These are phyloP conservation scores for Aspergillus puulaauensis DNA, from an alignment of 2,329 filamentous ascomycete species.

Conservation along the genomic window DNA sequence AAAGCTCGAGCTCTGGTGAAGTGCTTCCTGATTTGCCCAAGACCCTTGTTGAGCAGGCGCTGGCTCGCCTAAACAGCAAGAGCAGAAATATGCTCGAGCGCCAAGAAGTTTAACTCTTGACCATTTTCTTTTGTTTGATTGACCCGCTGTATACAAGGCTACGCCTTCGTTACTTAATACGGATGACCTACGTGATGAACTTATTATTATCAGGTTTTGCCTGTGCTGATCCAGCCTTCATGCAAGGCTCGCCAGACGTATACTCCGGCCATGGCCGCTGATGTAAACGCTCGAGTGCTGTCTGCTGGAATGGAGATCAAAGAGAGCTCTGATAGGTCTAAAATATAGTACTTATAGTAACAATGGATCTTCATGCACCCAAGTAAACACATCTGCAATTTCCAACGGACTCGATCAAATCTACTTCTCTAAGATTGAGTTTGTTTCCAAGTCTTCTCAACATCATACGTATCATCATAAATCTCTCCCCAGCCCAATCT, in stretches of 20 bases:
- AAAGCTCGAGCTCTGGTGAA: slow-evolving; percentile 28
- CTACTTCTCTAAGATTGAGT: neutral
- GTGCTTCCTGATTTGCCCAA: slow-evolving; percentile 45
- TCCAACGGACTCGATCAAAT: too few relatives aligned
- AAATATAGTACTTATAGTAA: neutral
- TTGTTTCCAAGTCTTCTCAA: slow-evolving; percentile 26
- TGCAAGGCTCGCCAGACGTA: slow-evolving; percentile 23
- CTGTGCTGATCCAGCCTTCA: slow-evolving; percentile 16
- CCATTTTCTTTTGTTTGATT: neutral
- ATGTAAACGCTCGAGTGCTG: slow-evolving; percentile 31
- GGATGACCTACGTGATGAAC: slow-evolving; percentile 36
- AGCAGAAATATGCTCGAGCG: slow-evolving; percentile 20
- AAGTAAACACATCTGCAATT: neutral
- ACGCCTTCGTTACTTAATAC: too few relatives aligned
- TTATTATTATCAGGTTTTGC: slow-evolving; percentile 26
- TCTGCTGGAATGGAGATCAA: slow-evolving; percentile 32
- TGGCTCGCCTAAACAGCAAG: slow-evolving; percentile 39
- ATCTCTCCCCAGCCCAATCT: slow-evolving; percentile 38
- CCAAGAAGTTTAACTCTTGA: neutral
- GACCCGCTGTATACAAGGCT: neutral
- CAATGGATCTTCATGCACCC: neutral
- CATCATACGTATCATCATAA: slow-evolving; percentile 22
- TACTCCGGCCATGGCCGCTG: slow-evolving; percentile 26
- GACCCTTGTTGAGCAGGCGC: slow-evolving; percentile 43
- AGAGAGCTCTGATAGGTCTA: slow-evolving; percentile 44